These are phyloP conservation scores for Yamadazyma phyllophila DNA, from an alignment of 805 yeast species.

Conservation along the genomic window DNA sequence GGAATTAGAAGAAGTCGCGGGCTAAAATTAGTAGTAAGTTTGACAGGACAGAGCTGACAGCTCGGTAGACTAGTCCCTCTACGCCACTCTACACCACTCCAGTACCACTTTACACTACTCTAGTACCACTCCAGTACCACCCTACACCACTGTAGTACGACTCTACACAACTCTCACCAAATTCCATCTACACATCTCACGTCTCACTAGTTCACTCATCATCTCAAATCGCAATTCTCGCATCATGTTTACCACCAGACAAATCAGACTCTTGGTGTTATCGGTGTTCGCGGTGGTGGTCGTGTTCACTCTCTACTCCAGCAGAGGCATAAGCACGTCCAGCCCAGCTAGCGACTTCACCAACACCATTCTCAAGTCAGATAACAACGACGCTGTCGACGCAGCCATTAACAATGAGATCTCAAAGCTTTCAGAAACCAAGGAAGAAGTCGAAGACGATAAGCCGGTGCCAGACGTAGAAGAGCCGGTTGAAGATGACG, in stretches of 20 bases:
- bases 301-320: conserved; percentile 9
- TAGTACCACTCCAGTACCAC: too few relatives aligned
- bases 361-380: conserved; percentile 30
- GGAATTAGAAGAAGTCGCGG: too few relatives aligned
- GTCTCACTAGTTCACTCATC: background rate
- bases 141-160: too few relatives aligned
- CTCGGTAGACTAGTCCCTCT: too few relatives aligned
- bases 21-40: too few relatives aligned
- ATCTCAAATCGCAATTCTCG: background rate
- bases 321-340: background rate
- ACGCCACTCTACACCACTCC: too few relatives aligned
- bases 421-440: conserved; percentile 17
- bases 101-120: too few relatives aligned
- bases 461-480: conserved; percentile 1
- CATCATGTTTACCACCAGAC: conserved; percentile 6
- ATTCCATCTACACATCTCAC: too few relatives aligned
- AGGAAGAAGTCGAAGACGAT: conserved; percentile 9
- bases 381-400: conserved; percentile 35
- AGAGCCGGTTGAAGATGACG: conserved; percentile 11
- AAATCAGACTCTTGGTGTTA: conserved; percentile 11
- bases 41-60: too few relatives aligned
- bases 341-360: background rate
- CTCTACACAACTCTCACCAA: too few relatives aligned
- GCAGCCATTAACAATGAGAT: conserved; percentile 40
- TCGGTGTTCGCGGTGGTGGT: conserved; percentile 9